phyloP scores from a whole-genome alignment of 2,329 filamentous ascomycete genomes.

The Aspergillus persii region DNA sequence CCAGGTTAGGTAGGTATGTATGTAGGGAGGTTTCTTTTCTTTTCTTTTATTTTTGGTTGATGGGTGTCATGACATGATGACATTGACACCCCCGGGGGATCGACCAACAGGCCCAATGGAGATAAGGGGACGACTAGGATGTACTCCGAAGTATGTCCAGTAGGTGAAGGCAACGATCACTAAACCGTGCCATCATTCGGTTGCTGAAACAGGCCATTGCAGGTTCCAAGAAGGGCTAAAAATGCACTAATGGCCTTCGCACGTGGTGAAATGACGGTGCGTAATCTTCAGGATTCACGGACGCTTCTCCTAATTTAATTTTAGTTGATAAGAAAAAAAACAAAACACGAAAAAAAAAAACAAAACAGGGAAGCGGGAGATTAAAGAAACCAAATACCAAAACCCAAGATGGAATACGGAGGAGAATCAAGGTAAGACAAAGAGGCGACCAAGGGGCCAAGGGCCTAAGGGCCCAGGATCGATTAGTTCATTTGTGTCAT shows the following conservation, averaged over 20 bases:
- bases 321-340: background rate
- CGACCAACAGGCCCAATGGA: background rate
- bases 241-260: background rate
- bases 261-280: background rate
- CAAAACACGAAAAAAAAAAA: too few species aligned
- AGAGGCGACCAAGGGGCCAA: background rate
- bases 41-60: too few species aligned
- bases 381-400: background rate
- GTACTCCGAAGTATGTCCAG: too few species aligned
- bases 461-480: background rate
- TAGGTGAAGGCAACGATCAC: background rate
- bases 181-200: background rate
- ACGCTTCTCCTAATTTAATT: background rate
- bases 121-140: background rate
- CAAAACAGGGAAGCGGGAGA: background rate
- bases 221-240: background rate
- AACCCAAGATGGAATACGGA: too few species aligned
- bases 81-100: too few species aligned
- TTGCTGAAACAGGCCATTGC: background rate
- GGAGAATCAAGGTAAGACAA: background rate
- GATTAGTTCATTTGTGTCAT: background rate
- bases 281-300: background rate
- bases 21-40: too few species aligned
- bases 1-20: background rate
- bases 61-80: too few species aligned